These are phyloP conservation scores for Polymyxa betae DNA, from an alignment of 208 protist species.

Conservation along the genomic window DNA sequence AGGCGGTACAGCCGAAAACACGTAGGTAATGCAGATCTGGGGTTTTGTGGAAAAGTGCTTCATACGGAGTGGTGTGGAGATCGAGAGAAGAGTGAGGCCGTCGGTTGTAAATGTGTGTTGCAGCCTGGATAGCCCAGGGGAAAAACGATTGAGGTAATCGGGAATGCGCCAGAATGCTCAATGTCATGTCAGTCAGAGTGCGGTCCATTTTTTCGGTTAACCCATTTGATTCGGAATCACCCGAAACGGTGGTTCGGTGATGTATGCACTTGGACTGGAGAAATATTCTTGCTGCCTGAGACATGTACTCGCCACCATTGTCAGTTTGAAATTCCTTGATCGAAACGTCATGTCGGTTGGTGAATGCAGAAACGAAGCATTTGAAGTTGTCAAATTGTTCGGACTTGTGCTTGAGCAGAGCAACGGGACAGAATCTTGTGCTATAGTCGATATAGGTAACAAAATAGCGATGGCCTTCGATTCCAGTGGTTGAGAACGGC, in stretches of 20 bases:
- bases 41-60: neutral
- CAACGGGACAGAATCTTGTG: neutral
- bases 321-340: neutral
- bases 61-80: neutral
- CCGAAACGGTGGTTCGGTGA: neutral
- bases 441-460: neutral
- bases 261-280: neutral
- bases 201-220: neutral
- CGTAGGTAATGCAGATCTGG: neutral
- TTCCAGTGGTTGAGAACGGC: too few relatives aligned
- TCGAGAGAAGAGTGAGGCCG: neutral
- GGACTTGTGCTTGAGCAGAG: neutral
- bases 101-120: neutral
- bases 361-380: neutral
- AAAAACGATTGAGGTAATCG: neutral
- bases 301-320: neutral
- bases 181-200: neutral
- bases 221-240: neutral
- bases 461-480: too few relatives aligned
- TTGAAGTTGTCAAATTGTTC: neutral
- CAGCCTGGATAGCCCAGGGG: neutral
- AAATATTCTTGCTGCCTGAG: neutral
- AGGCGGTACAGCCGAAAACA: neutral
- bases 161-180: neutral
- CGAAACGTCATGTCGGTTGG: neutral